Percentiles rank a stretch among this genome's conserved stretches.
Evolutionary conservation across 2,329 filamentous ascomycete species (phyloP).

Genomic region (Clonostachys rosea): DNA sequence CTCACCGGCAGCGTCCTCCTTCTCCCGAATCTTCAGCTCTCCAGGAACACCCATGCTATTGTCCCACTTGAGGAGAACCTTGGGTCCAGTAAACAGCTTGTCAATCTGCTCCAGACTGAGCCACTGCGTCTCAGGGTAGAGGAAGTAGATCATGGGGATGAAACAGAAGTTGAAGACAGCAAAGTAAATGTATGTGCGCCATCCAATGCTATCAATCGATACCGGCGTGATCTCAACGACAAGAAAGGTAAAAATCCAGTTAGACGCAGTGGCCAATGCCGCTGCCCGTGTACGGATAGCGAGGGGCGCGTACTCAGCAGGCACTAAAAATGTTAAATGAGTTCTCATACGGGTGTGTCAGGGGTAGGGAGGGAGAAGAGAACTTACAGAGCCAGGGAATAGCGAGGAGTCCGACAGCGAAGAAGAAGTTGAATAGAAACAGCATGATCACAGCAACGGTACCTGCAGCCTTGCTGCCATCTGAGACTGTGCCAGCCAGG

Average conservation of each 20-base stretch:
- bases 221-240: constrained; percentile 37
- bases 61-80: constrained; percentile 21
- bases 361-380: not conserved
- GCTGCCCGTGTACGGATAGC: constrained; percentile 21
- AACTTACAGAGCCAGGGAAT: constrained; percentile 15
- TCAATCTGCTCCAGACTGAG: constrained; percentile 46
- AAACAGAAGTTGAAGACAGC: constrained; percentile 21
- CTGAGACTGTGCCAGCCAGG: constrained; percentile 12
- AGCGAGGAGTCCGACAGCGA: constrained; percentile 22
- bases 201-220: constrained; percentile 22
- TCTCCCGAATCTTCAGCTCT: constrained; percentile 9
- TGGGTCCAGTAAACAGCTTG: constrained; percentile 23
- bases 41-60: constrained; percentile 21
- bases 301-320: constrained; percentile 13
- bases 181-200: constrained; percentile 8
- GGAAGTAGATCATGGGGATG: constrained; percentile 21
- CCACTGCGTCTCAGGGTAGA: constrained; percentile 20
- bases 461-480: constrained; percentile 13
- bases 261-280: constrained; percentile 22
- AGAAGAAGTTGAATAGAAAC: constrained; percentile 32
- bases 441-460: constrained; percentile 33
- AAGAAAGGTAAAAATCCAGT: constrained; percentile 26
- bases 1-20: not conserved
- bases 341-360: not conserved
- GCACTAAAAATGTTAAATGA: not conserved